Base-by-base conservation (phyloP, 805 yeast genomes). In the Teunomyces cretensis region DNA sequence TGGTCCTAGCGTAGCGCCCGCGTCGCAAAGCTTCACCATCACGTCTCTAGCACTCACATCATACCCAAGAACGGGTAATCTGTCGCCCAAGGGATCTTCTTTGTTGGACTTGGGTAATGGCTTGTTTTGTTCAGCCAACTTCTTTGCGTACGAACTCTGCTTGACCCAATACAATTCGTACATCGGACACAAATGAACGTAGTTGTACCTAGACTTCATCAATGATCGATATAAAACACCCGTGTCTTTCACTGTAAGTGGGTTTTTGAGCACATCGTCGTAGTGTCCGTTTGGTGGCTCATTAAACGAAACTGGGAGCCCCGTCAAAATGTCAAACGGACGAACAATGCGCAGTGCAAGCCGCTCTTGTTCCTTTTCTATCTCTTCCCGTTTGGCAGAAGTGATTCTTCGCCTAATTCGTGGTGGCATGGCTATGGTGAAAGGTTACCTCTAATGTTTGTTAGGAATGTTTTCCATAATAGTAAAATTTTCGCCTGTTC, bases 1-100 rank as follows among this genome's bases (percentile, higher is more conserved):
- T 0, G 97, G 96, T 0, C 97, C 98, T 16, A 86, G 74, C 9
- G 74, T 70, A 66, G 90, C 65, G 1, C 70, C 67, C 48, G 91
- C 81, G 53, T 91, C 97, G 53, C 92, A 81, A 45, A 94, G 68
- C 60, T 89, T 90, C 48, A 89, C 84, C 96, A 91, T 90, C 45
- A 83, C 83, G 51, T 92, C 97, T 55, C 95, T 71, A 4, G 87
- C 84, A 58, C 79, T 80, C 4, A 67, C 66, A 11, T 70, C 75
- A 13, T 61, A 52, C 7, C 72, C 64, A 47, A 65, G 64, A 44
- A 61, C 74, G 42, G 70, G 74, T 42, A 41, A 51, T 32, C 74
- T 51, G 42, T 59, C 65, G 24, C 48, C 42, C 30, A 45, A 41
- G 12, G 30, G 44, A 17, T 60, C 65, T 9, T 51, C 58, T 39